These are phyloP conservation scores for Agaricales sp. DNA, from an alignment of 1,284 basidiomycete genomes.

Conservation along the genomic window DNA sequence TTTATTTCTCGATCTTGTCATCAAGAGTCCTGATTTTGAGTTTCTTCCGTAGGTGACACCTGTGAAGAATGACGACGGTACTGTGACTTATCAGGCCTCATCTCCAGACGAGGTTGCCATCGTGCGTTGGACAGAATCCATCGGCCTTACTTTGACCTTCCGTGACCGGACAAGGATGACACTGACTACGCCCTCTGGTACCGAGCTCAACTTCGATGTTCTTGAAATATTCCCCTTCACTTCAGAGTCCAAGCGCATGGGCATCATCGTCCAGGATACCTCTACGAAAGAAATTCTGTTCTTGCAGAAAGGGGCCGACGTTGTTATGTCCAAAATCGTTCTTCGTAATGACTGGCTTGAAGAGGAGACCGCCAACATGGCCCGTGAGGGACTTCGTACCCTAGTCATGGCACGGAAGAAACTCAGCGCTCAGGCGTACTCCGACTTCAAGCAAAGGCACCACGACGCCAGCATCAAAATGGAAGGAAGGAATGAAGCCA, in stretches of 20 bases:
- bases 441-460: constrained; percentile 68
- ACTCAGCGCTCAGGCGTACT: constrained; percentile 61
- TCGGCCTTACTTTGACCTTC: constrained; percentile 81
- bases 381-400: constrained; percentile 90
- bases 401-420: constrained; percentile 85
- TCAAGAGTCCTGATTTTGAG: constrained; percentile 3
- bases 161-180: constrained; percentile 86
- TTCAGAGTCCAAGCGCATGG: constrained; percentile 98
- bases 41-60: constrained; percentile 74
- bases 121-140: constrained; percentile 95
- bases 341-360: constrained; percentile 98
- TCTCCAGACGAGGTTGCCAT: constrained; percentile 99
- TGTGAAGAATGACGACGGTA: constrained; percentile 87
- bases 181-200: constrained; percentile 59
- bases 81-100: constrained; percentile 94
- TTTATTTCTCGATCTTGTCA: not conserved
- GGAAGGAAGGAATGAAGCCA: constrained; percentile 76
- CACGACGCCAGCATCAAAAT: constrained; percentile 70
- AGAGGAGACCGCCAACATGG: constrained; percentile 98
- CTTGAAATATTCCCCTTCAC: constrained; percentile 97
- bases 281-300: constrained; percentile 76
- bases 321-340: constrained; percentile 92
- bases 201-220: constrained; percentile 68
- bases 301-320: constrained; percentile 95
- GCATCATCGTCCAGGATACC: constrained; percentile 84